phyloP scores from a whole-genome alignment of 2,329 filamentous ascomycete species.

The Fusarium verrucosum region DNA sequence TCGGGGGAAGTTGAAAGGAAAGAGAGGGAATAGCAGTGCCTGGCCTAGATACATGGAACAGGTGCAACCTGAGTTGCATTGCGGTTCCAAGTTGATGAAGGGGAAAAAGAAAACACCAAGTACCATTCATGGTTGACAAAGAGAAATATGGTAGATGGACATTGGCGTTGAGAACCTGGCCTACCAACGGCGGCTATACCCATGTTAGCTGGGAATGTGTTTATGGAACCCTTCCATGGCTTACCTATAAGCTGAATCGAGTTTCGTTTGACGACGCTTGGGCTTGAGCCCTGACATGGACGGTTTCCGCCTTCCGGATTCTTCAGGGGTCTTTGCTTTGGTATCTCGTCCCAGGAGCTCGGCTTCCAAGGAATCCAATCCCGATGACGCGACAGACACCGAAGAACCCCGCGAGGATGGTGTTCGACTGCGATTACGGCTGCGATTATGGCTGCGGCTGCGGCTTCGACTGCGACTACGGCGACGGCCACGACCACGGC shows the following conservation, averaged over 20 bases:
- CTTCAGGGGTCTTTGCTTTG: slow-evolving; percentile 46
- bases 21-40: slow-evolving; percentile 30
- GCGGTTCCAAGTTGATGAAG: slow-evolving; percentile 11
- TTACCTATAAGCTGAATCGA: slow-evolving; percentile 54
- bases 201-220: slow-evolving; percentile 19
- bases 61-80: slow-evolving; percentile 17
- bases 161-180: background rate
- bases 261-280: slow-evolving; percentile 48
- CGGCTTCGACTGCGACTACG: slow-evolving; percentile 6
- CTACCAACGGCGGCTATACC: slow-evolving; percentile 51
- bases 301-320: slow-evolving; percentile 33
- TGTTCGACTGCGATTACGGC: slow-evolving; percentile 32
- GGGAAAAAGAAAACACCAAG: slow-evolving; percentile 21
- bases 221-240: background rate
- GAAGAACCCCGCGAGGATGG: slow-evolving; percentile 46
- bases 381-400: slow-evolving; percentile 48
- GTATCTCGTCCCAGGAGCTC: slow-evolving; percentile 50
- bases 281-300: slow-evolving; percentile 38
- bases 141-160: slow-evolving; percentile 3
- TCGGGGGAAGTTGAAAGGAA: slow-evolving; percentile 1
- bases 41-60: slow-evolving; percentile 33
- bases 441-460: slow-evolving; percentile 15
- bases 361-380: slow-evolving; percentile 52
- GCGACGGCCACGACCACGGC: slow-evolving; percentile 1
- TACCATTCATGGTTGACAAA: slow-evolving; percentile 21